Percentiles rank a stretch among this genome's conserved stretches.
These are phyloP conservation scores for Podila epigama DNA, from an alignment of 192 early-diverging fungal species.

Conservation along the genomic window DNA sequence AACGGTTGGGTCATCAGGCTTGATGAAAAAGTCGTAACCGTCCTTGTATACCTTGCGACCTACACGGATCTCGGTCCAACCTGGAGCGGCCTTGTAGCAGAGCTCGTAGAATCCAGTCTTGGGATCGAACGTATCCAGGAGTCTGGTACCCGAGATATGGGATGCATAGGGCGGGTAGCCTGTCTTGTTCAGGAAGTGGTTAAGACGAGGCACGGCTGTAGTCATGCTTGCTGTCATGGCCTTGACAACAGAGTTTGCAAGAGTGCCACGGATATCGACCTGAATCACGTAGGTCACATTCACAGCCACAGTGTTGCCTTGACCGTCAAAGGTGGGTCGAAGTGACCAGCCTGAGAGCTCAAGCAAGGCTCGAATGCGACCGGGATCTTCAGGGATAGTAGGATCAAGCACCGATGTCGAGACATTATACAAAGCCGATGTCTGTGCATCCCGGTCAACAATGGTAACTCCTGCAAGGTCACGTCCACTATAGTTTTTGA, in stretches of 20 bases:
- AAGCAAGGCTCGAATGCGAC: slow-evolving; percentile 52
- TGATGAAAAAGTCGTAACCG: slow-evolving; percentile 54
- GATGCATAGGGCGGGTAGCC: slow-evolving; percentile 65
- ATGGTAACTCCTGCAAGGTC: slow-evolving; percentile 56
- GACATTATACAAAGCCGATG: slow-evolving; percentile 53
- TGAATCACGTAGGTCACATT: slow-evolving; percentile 55
- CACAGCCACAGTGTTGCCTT: slow-evolving; percentile 51
- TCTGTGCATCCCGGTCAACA: slow-evolving; percentile 57
- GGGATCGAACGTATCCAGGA: slow-evolving; percentile 49
- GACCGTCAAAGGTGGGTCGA: slow-evolving; percentile 50
- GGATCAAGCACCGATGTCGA: slow-evolving; percentile 57
- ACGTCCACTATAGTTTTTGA: slow-evolving; percentile 46
- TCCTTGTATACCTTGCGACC: slow-evolving; percentile 50
- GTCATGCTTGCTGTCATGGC: slow-evolving; percentile 55
- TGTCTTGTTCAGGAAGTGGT: slow-evolving; percentile 51
- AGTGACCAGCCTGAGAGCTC: slow-evolving; percentile 62
- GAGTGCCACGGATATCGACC: slow-evolving; percentile 55
- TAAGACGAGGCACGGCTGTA: slow-evolving; percentile 48
- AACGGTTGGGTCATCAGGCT: slow-evolving; percentile 48
- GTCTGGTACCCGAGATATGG: slow-evolving; percentile 54
- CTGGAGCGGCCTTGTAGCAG: slow-evolving; percentile 46
- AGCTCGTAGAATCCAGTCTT: slow-evolving; percentile 51
- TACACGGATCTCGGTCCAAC: slow-evolving; percentile 57
- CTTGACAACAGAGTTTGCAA: slow-evolving; percentile 52
- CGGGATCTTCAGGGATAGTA: slow-evolving; percentile 52